Evolutionary conservation across 164 flowering plant species (phyloP).

Genomic region (Chimonanthus praecox): DNA sequence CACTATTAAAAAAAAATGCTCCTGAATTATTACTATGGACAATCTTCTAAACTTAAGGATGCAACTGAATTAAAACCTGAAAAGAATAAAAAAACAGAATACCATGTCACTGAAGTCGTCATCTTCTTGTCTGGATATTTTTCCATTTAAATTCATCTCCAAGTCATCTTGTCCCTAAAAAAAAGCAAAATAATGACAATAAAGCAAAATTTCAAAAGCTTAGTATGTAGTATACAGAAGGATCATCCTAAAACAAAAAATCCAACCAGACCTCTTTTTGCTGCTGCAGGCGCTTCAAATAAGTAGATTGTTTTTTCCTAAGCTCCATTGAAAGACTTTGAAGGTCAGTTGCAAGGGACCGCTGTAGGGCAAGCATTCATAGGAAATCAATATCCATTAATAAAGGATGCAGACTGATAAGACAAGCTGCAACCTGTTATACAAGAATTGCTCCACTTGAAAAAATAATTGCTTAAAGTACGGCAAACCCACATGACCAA

Average conservation of each 20-base stretch:
- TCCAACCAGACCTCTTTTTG: constrained; percentile 70
- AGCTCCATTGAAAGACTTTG: constrained; percentile 90
- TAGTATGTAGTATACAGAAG: not conserved
- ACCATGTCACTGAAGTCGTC: constrained; percentile 69
- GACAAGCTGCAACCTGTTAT: not conserved
- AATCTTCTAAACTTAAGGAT: not conserved
- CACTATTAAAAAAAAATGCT: no score
- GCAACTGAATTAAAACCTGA: not conserved
- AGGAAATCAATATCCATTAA: not conserved
- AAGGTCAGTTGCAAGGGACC: constrained; percentile 95
- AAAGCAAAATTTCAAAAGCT: not conserved
- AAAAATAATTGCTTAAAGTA: not conserved
- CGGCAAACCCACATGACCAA: not conserved
- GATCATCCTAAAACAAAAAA: not conserved
- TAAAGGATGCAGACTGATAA: not conserved
- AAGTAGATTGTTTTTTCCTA: constrained; percentile 84
- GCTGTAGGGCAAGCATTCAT: constrained; percentile 40
- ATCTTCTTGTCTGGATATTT: constrained; percentile 41
- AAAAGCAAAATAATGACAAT: constrained; percentile 10
- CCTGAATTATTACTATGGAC: no score
- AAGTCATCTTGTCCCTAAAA: constrained; percentile 77
- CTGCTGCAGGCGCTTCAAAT: constrained; percentile 84
- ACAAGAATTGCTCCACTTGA: not conserved
- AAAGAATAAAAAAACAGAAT: constrained; percentile 12
- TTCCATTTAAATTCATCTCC: constrained; percentile 74